Conservation (phyloP, 148 eudicot species). For the Rhododendron vialii region DNA sequence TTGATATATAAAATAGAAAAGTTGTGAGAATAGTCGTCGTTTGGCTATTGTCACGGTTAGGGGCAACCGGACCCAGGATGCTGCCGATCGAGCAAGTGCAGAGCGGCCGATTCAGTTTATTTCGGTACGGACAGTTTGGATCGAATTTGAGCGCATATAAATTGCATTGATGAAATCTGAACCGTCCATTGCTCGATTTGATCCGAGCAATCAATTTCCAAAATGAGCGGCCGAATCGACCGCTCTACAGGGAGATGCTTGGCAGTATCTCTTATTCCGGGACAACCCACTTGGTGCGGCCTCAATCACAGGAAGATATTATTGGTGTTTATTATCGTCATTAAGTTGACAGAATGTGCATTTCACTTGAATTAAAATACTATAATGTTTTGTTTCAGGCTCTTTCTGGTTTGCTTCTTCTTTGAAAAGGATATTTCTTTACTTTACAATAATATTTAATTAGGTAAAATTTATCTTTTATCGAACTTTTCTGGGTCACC, state of each 20-base stretch:
- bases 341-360: too few relatives aligned
- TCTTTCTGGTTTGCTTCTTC: conserved; percentile 34
- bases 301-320: conserved; percentile 17
- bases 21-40: conserved; percentile 17
- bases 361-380: too few relatives aligned
- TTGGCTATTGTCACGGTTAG: conserved; percentile 23
- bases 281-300: neutral
- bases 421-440: conserved; percentile 32
- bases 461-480: neutral
- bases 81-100: too few relatives aligned
- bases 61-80: neutral
- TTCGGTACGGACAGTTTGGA: fast-evolving
- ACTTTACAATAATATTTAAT: neutral
- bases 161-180: too few relatives aligned
- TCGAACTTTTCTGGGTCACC: neutral
- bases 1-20: conserved; percentile 9
- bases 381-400: neutral
- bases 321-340: neutral
- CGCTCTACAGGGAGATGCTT: too few relatives aligned
- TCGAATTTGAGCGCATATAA: too few relatives aligned
- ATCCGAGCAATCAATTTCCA: too few relatives aligned
- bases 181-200: too few relatives aligned
- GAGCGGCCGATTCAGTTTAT: too few relatives aligned
- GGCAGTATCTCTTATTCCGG: too few relatives aligned
- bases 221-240: too few relatives aligned